Base-by-base conservation (phyloP, 2,329 filamentous ascomycete genomes). In the Aspergillus pseudoterreus region DNA sequence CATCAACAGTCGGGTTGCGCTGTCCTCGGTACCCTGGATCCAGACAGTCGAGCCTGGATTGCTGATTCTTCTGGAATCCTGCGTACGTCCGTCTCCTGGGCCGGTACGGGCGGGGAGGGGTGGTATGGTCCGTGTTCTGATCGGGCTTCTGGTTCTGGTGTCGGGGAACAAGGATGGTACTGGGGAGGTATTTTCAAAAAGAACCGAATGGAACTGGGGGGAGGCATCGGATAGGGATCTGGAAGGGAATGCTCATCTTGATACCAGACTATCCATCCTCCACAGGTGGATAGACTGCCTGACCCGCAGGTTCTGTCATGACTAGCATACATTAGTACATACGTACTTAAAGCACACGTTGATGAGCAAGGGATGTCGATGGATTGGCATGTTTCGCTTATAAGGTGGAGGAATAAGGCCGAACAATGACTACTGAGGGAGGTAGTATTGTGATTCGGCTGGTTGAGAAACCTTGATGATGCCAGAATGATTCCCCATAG, bases 21-120 rank as follows among this genome's bases (percentile, higher is more conserved):
- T 51, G 50, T 43, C 46, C 44, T 53, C 50, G 53, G 50, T 53
- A 47, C 45, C 49, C 49, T 51, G 39, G 44, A 42, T 15, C 35
- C 41, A 44, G 36, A 49, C 35, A 15, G 22, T 8, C 27, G 3
- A 43, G 47, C 32, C 41, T 49, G 12, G n/a, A 27, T 50, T 35
- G 21, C 41, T 50, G 47, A 30, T 44, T 46, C 44, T 51, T 51
- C 45, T 51, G 44, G 50, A 47, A 51, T 47, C 39, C 39, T 42
- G 39, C 39, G 39, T 36, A 35, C 35, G 39, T 36, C 42, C 35
- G 41, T 15, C 27, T 30, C 27, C 27, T 30, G 27, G 27, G 8
- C 27, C 27, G 27, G 27, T 11, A 30, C 27, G 27, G 27, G 27
- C 27, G 27, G 27, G 27, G 27, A 22, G 22, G 22, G 22, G 22